Conservation (phyloP, 2,329 filamentous ascomycete genomes). For the Davidsoniella neocaledoniae region DNA sequence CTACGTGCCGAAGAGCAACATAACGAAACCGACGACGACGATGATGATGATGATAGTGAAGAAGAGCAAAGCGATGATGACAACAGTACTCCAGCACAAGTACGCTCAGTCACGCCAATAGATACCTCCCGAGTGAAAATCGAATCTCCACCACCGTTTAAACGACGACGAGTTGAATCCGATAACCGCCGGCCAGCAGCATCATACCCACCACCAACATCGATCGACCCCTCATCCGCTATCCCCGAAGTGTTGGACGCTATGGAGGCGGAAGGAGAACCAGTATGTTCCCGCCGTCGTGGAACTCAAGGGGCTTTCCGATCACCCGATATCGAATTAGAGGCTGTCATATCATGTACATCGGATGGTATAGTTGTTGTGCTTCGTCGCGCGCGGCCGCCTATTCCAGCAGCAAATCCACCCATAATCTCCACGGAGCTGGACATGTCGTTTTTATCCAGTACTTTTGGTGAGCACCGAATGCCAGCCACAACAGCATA, state of each 20-base stretch:
- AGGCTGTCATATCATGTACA: slow-evolving; percentile 82
- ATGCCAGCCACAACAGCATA: slow-evolving; percentile 18
- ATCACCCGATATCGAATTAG: slow-evolving; percentile 42
- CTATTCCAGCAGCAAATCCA: slow-evolving; percentile 42
- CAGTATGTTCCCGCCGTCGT: slow-evolving; percentile 20
- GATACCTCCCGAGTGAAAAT: not conserved
- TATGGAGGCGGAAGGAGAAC: slow-evolving; percentile 21
- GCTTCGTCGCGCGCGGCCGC: slow-evolving; percentile 54
- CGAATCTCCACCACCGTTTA: slow-evolving; percentile 6
- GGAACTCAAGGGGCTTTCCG: not conserved
- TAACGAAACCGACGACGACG: slow-evolving; percentile 28
- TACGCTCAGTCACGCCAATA: not conserved
- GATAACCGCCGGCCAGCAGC: slow-evolving; percentile 2
- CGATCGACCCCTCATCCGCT: slow-evolving; percentile 7
- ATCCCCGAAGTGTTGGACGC: slow-evolving; percentile 8
- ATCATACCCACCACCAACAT: slow-evolving; percentile 9
- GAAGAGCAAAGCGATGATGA: not conserved
- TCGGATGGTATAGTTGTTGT: slow-evolving; percentile 78
- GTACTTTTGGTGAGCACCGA: not conserved
- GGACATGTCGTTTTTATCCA: not conserved
- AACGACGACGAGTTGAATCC: slow-evolving; percentile 4
- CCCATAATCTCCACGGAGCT: slow-evolving; percentile 17
- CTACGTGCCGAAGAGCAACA: slow-evolving; percentile 31
- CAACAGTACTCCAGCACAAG: not conserved
- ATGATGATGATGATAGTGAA: slow-evolving; percentile 15